Percentiles rank a stretch among this genome's conserved stretches.
These are phyloP conservation scores for Candida sojae DNA, from an alignment of 1,139 yeast genomes.

Conservation along the genomic window DNA sequence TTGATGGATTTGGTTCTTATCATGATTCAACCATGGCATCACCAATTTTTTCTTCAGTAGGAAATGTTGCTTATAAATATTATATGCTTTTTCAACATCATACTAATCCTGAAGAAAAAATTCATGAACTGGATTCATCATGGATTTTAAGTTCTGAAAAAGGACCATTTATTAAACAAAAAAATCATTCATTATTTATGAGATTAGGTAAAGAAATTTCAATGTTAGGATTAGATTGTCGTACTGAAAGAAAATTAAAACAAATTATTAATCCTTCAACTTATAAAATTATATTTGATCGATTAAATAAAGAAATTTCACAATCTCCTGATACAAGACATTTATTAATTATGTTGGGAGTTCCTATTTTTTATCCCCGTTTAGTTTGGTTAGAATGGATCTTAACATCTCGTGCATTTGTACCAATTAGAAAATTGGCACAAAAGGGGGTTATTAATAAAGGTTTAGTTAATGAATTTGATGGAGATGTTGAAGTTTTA, in stretches of 20 bases:
- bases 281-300: conserved; percentile 60
- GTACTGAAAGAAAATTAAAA: conserved; percentile 79
- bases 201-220: conserved; percentile 74
- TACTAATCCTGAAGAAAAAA: conserved; percentile 48
- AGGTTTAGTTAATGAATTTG: conserved; percentile 85
- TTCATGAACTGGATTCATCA: conserved; percentile 46
- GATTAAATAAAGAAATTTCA: conserved; percentile 57
- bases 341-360: conserved; percentile 80
- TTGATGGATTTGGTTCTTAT: conserved; percentile 95
- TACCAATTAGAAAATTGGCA: conserved; percentile 70
- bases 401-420: conserved; percentile 60
- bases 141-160: conserved; percentile 56
- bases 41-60: conserved; percentile 68
- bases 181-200: conserved; percentile 66
- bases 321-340: conserved; percentile 64
- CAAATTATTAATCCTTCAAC: conserved; percentile 58
- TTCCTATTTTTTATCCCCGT: conserved; percentile 92
- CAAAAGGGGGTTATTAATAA: conserved; percentile 63
- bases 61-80: conserved; percentile 77
- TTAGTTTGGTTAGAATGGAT: conserved; percentile 85
- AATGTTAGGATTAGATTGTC: conserved; percentile 82
- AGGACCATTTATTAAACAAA: conserved; percentile 70
- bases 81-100: conserved; percentile 93
- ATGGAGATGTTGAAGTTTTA: conserved; percentile 84
- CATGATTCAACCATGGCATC: conserved; percentile 71